Conservation (phyloP, 768 basidiomycete species). For the Russula virescens region DNA sequence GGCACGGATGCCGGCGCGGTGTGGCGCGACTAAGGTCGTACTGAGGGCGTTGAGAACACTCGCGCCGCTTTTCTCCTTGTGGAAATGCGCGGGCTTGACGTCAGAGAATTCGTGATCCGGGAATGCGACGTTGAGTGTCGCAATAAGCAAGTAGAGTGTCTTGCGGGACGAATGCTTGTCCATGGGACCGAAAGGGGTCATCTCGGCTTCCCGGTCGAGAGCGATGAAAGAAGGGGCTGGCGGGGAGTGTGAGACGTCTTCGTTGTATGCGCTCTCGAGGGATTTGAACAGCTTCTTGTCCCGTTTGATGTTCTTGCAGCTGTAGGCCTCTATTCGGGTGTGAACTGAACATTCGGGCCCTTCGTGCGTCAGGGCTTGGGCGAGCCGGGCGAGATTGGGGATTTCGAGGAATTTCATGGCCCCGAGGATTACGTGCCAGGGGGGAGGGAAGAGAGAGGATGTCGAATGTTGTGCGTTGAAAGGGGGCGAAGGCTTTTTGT, state of each 20-base stretch:
- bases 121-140: conserved; percentile 94
- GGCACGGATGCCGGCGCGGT: conserved; percentile 56
- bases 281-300: conserved; percentile 95
- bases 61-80: conserved; percentile 67
- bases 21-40: conserved; percentile 73
- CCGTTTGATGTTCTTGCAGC: conserved; percentile 94
- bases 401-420: conserved; percentile 89
- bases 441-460: not conserved
- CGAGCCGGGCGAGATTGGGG: conserved; percentile 71
- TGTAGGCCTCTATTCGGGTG: conserved; percentile 94
- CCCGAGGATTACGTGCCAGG: not conserved
- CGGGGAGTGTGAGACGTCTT: conserved; percentile 75
- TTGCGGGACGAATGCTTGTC: conserved; percentile 80
- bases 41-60: conserved; percentile 80
- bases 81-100: conserved; percentile 85
- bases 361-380: conserved; percentile 75
- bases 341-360: conserved; percentile 85
- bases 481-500: not conserved
- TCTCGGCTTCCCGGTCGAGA: conserved; percentile 62
- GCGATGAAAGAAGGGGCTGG: conserved; percentile 78
- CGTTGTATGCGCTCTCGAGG: conserved; percentile 82
- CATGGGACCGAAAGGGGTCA: conserved; percentile 88
- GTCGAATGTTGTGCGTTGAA: not conserved
- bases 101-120: conserved; percentile 97
- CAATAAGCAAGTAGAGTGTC: conserved; percentile 93